phyloP scores from a whole-genome alignment of 2,329 filamentous ascomycete genomes.

The Chrysoporthe cubensis region DNA sequence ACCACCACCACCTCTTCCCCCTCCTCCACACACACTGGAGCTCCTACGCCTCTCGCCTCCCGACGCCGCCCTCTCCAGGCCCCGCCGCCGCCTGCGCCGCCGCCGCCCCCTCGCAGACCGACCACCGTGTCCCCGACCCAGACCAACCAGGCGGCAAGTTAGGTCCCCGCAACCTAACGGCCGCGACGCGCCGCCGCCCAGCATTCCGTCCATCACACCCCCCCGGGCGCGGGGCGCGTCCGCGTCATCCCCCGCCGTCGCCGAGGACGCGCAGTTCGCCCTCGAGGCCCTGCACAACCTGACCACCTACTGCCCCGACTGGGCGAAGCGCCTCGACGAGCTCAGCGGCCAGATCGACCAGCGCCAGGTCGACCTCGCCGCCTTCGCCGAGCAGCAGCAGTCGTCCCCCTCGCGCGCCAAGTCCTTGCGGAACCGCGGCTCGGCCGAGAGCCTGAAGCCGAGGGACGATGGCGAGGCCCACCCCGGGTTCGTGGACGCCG shows the following conservation, averaged over 20 bases:
- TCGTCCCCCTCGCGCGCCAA: conserved; percentile 31
- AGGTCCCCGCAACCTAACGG: conserved; percentile 29
- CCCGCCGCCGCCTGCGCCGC: not conserved
- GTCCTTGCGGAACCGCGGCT: conserved; percentile 34
- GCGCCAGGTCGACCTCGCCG: conserved; percentile 63
- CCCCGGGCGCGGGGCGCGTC: conserved; percentile 21
- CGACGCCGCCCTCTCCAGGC: not conserved
- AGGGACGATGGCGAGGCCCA: conserved; percentile 31
- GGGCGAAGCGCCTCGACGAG: conserved; percentile 62
- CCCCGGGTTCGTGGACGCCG: conserved; percentile 3
- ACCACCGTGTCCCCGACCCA: not conserved
- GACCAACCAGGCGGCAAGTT: conserved; percentile 26
- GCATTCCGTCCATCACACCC: conserved; percentile 26
- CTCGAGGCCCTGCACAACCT: conserved; percentile 63
- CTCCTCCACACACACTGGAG: conserved; percentile 3
- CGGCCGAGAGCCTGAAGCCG: conserved; percentile 35
- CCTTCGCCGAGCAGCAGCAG: conserved; percentile 35
- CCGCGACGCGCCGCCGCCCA: conserved; percentile 26
- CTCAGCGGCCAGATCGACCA: conserved; percentile 64
- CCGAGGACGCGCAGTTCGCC: conserved; percentile 39
- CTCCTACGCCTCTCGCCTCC: not conserved
- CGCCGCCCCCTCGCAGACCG: conserved; percentile 7
- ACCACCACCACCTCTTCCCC: not conserved
- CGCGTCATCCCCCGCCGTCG: conserved; percentile 8
- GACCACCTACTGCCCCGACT: conserved; percentile 60